phyloP scores from a whole-genome alignment of 1,284 basidiomycete species.

The Microstroma glucosiphilum region DNA sequence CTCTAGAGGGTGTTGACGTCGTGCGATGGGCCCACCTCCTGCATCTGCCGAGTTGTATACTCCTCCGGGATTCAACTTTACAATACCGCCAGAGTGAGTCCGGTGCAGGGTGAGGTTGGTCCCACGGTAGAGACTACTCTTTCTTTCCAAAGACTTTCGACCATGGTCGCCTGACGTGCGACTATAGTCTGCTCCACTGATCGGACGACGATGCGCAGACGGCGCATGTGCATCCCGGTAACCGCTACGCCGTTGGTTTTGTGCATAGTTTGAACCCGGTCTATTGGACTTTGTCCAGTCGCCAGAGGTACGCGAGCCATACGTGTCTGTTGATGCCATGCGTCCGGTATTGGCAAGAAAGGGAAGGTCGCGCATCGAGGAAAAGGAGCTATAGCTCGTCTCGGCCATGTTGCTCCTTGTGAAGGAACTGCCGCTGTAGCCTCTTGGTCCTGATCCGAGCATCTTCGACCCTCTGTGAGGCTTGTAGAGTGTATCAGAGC shows the following conservation, averaged over 20 bases:
- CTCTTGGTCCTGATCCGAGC: neutral
- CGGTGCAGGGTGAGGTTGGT: neutral
- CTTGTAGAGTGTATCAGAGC: neutral
- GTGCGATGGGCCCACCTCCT: neutral
- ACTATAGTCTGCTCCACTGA: too few species aligned
- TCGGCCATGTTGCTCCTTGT: neutral
- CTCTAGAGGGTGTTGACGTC: neutral
- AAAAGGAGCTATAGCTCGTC: neutral
- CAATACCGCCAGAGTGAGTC: neutral
- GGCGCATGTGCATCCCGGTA: neutral
- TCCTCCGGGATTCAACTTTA: neutral
- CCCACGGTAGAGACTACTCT: conserved; percentile 1
- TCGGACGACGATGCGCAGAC: too few species aligned
- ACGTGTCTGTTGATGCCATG: neutral
- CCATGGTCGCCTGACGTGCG: neutral
- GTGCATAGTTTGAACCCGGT: neutral
- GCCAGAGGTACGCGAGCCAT: neutral
- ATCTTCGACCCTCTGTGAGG: neutral
- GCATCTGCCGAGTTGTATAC: conserved; percentile 1
- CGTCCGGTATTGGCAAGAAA: neutral
- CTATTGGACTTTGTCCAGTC: neutral
- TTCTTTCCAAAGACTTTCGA: neutral
- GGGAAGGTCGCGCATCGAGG: conserved; percentile 3
- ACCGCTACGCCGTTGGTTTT: neutral
- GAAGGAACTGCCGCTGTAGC: neutral